Base-by-base conservation (phyloP, 179 eudicot genomes). In the Carnegiea gigantea region DNA sequence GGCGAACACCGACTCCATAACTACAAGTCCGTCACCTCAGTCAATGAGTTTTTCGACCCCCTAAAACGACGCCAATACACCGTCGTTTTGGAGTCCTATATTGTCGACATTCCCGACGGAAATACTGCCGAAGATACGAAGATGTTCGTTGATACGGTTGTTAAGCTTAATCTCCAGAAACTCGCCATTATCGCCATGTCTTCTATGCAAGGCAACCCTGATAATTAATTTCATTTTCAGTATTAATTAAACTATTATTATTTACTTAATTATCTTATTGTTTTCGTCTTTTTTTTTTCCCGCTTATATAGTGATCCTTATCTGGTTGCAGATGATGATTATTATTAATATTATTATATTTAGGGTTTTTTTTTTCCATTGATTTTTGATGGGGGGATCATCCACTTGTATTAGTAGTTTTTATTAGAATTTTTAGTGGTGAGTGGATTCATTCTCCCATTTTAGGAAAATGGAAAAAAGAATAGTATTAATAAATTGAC, bases 21-120 rank as follows among this genome's bases (percentile, higher is more conserved):
- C 77, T 93, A 93, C 43, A 80, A 82, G 38, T 92, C 96, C 4
- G 94, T 93, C 0, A 93, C 98, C 0, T 92, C 98, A 0, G 91
- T 93, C 0, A 93, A 92, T 30, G 94, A 93, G 85, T 88, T 93
- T n/a, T 38, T 28, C 0, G 79, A 26, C 20, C 1, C 26, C 0
- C 10, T 43, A 15, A 84, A 36, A 1, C 79, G 83, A 18, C 83
- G 76, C 81, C 86, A 82, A 20, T 88, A 90, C 28, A 88, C 92
- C 0, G 78, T 92, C 18, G 95, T 93, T 40, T 53, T 92, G 85
- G 96, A 92, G 82, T 88, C 92, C 0, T 93, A 93, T 75, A 82
- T 91, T n/a, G 98, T 93, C 40, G 98, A 93, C 81, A 91, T 93
- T 46, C 98, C 97, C n/a, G 86, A 85, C n/a, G 97, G 95, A 75